A percentile compares a stretch with the other conserved stretches of the same genome.
These are phyloP conservation scores for Exophiala lecanii-corni DNA, from an alignment of 2,329 filamentous ascomycete genomes.

Conservation along the genomic window DNA sequence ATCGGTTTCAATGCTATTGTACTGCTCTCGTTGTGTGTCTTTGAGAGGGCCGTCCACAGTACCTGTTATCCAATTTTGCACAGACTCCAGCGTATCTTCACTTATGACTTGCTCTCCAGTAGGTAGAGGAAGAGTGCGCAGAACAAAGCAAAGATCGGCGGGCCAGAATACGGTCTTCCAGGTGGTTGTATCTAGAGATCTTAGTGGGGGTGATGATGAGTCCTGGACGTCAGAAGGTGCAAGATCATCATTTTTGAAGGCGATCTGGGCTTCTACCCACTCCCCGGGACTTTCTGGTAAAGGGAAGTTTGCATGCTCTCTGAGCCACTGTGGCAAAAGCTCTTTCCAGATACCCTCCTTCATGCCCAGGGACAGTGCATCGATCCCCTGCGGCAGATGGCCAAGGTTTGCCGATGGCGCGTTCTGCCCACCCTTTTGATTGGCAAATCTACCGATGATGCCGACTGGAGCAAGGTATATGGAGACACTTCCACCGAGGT, in stretches of 20 bases:
- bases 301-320: constrained; percentile 7
- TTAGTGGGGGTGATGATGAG: constrained; percentile 22
- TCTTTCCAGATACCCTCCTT: constrained; percentile 12
- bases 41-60: constrained; percentile 10
- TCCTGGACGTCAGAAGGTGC: neutral
- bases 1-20: constrained; percentile 12
- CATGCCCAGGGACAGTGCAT: constrained; percentile 1
- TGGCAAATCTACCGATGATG: constrained; percentile 8
- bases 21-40: neutral
- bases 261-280: constrained; percentile 22
- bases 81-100: constrained; percentile 40
- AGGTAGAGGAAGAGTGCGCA: constrained; percentile 25
- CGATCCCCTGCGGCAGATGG: neutral
- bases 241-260: constrained; percentile 12
- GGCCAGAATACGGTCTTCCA: constrained; percentile 44
- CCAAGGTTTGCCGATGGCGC: neutral
- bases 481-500: neutral
- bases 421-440: neutral
- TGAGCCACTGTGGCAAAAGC: constrained; percentile 18
- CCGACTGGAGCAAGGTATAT: constrained; percentile 19
- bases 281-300: constrained; percentile 2
- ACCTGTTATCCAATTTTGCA: constrained; percentile 37
- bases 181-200: constrained; percentile 29
- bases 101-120: constrained; percentile 7
- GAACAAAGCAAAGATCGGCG: constrained; percentile 39